Evolutionary conservation across 2,329 filamentous ascomycete genomes (phyloP).

Genomic region (Parastagonospora nodorum): DNA sequence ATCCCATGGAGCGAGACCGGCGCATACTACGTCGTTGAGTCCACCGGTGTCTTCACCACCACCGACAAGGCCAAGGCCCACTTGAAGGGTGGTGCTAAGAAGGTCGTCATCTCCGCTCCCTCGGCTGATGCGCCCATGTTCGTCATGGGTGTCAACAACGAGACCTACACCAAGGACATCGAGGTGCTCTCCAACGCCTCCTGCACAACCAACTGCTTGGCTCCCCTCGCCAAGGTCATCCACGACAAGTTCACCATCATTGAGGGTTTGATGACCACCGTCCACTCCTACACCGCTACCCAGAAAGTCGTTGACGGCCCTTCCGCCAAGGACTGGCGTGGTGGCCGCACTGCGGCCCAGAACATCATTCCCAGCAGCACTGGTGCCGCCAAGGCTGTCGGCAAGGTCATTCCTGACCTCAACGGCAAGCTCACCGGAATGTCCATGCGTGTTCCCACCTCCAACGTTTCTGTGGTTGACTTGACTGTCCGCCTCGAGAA

Average conservation of each 20-base stretch:
- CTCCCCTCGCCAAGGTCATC: slow-evolving; percentile 98
- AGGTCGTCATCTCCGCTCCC: slow-evolving; percentile 83
- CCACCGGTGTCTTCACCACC: slow-evolving; percentile 99
- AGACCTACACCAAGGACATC: slow-evolving; percentile 87
- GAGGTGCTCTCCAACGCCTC: slow-evolving; percentile 98
- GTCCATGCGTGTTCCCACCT: slow-evolving; percentile 97
- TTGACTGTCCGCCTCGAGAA: slow-evolving; percentile 94
- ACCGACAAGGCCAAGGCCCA: slow-evolving; percentile 93
- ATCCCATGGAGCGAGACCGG: slow-evolving; percentile 91
- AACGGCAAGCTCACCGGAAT: slow-evolving; percentile 99
- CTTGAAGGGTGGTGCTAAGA: slow-evolving; percentile 97
- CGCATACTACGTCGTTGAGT: slow-evolving; percentile 95
- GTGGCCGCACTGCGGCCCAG: slow-evolving; percentile 96
- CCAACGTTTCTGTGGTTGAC: slow-evolving; percentile 99
- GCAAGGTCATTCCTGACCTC: slow-evolving; percentile 97
- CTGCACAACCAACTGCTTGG: slow-evolving; percentile 99
- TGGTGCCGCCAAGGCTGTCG: slow-evolving; percentile 99
- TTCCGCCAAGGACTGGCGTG: slow-evolving; percentile 98
- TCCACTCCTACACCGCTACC: slow-evolving; percentile 99
- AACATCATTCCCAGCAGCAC: slow-evolving; percentile 99
- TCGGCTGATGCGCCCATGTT: slow-evolving; percentile 99
- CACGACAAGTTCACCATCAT: slow-evolving; percentile 97
- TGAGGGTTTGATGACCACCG: slow-evolving; percentile 99
- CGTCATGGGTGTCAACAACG: slow-evolving; percentile 99
- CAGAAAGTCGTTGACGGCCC: slow-evolving; percentile 99